Evolutionary conservation across 2,329 filamentous ascomycete genomes (phyloP), one percentile per base, ranked within the genome.

Genomic region (Penicillium paneum): DNA sequence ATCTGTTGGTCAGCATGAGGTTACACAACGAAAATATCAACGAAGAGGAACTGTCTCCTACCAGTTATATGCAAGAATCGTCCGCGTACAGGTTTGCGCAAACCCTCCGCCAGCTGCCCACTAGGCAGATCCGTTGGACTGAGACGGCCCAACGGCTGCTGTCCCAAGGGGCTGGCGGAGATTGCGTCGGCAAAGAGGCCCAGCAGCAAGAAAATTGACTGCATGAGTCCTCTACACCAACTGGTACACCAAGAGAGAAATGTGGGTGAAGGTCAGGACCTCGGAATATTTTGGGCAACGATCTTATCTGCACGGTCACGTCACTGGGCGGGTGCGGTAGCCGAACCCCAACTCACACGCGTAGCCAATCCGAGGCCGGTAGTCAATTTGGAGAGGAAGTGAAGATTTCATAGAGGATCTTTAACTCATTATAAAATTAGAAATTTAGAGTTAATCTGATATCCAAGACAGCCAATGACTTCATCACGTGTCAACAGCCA

Each of bases 1-100:
- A 76, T 99, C 94, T 96, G 41, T 41, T 32, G n/a, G 46, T 39
- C 15, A 49, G 15, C 26, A 45, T 39, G 17, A 17, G 13, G 54
- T 34, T n/a, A 49, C 39, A 50, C 31, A 5, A 52, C 28, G 12
- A 3, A 21, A 19, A 44, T 3, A 11, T 15, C 8, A 38, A n/a
- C 3, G 5, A 17, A 32, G 13, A 12, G 10, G 10, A 19, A 15
- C 10, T 11, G 3, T n/a, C 11, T 8, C 21, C 52, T 24, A 73
- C 71, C 71, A 46, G 71, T 74, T 34, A 74, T 67, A 51, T 74
- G 71, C 38, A 74, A 47, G 46, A 74, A 74, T 24, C 70, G 65
- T n/a, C 71, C 71, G 12, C 57, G 64, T 34, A 54, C 15, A 24
- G 45, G 42, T 24, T 36, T 38, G 38, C 31, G 42, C 32, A 40